These are phyloP conservation scores for Claviceps purpurea DNA, from an alignment of 2,329 filamentous ascomycete genomes.

Conservation along the genomic window DNA sequence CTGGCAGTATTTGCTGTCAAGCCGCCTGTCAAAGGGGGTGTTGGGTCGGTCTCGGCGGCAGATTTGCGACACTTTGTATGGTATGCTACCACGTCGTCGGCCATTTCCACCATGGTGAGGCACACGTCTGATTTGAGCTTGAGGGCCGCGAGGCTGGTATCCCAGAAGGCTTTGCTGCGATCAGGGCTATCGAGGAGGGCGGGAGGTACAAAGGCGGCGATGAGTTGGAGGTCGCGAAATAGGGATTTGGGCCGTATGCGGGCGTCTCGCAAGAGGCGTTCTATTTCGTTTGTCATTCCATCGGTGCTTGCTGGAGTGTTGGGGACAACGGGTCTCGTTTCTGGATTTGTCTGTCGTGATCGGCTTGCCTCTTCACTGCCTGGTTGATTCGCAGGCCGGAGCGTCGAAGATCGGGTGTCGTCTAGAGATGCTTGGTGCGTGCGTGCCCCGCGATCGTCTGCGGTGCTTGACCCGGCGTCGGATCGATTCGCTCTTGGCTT, in stretches of 20 bases:
- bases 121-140: slow-evolving; percentile 79
- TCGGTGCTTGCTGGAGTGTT: slow-evolving; percentile 43
- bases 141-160: slow-evolving; percentile 78
- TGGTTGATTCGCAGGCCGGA: slow-evolving; percentile 18
- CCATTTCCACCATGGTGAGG: slow-evolving; percentile 58
- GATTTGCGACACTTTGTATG: slow-evolving; percentile 50
- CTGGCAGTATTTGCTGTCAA: too few relatives aligned
- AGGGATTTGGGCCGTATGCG: slow-evolving; percentile 64
- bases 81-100: slow-evolving; percentile 40
- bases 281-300: slow-evolving; percentile 51
- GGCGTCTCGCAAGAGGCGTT: slow-evolving; percentile 52
- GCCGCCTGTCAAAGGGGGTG: slow-evolving; percentile 25
- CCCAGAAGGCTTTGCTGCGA: slow-evolving; percentile 71
- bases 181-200: slow-evolving; percentile 48
- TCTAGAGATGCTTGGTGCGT: slow-evolving; percentile 39
- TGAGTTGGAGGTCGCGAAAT: slow-evolving; percentile 69
- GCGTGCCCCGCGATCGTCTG: slow-evolving; percentile 19
- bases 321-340: slow-evolving; percentile 35
- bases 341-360: slow-evolving; percentile 29
- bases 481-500: slow-evolving; percentile 23
- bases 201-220: slow-evolving; percentile 51
- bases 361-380: slow-evolving; percentile 18
- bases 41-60: slow-evolving; percentile 18
- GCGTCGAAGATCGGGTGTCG: slow-evolving; percentile 46
- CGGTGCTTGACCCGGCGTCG: slow-evolving; percentile 21